Conservation (phyloP, 225 moss, liverwort and hornwort species). For the Physcomitrium patens region DNA sequence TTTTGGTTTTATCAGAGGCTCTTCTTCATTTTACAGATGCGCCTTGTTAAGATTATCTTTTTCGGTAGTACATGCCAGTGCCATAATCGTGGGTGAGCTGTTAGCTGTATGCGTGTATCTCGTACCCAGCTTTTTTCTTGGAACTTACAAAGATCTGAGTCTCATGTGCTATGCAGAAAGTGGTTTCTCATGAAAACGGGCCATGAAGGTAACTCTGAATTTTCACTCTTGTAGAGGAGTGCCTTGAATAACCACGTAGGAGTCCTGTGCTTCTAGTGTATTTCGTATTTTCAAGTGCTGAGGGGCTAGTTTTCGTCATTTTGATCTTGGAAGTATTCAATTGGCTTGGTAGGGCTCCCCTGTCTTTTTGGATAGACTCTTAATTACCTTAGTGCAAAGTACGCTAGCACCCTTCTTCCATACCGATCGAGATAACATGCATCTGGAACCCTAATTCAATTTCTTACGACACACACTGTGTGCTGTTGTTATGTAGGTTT, state of each 20-base stretch:
- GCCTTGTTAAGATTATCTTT: neutral
- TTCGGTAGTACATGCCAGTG: neutral
- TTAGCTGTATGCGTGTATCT: neutral
- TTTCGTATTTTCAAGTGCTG: neutral
- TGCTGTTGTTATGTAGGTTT: conserved; percentile 55
- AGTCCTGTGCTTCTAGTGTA: neutral
- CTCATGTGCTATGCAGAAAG: conserved; percentile 70
- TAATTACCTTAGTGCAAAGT: conserved; percentile 1
- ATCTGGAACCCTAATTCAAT: conserved; percentile 5
- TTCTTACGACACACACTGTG: conserved; percentile 4
- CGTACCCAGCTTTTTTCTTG: neutral
- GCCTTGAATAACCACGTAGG: neutral
- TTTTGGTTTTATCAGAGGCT: conserved; percentile 6
- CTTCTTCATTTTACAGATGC: conserved; percentile 14
- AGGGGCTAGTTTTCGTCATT: neutral
- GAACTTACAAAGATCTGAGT: conserved; percentile 23
- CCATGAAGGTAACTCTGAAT: conserved; percentile 72
- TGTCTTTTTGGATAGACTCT: conserved; percentile 14
- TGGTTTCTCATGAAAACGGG: conserved; percentile 97
- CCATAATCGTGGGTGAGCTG: conserved; percentile 10
- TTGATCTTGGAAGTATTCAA: neutral
- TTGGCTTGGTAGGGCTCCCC: neutral
- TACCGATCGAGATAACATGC: conserved; percentile 7
- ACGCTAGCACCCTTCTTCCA: neutral
- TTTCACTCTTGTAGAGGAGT: conserved; percentile 9